These are phyloP conservation scores for Carex cristatella DNA, from an alignment of 176 grass and related monocot species.

Conservation along the genomic window DNA sequence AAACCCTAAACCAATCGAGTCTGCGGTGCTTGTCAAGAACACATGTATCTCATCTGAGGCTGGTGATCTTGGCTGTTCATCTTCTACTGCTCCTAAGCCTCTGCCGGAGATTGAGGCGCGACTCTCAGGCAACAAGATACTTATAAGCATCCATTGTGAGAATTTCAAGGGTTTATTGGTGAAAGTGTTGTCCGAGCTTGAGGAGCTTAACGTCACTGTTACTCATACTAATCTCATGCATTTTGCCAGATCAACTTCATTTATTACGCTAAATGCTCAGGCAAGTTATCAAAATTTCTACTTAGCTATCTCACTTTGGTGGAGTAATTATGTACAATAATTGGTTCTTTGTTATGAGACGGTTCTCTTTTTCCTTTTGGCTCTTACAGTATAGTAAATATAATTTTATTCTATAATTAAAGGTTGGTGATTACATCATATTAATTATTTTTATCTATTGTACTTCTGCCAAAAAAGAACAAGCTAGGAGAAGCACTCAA, in stretches of 20 bases:
- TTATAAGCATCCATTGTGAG: conserved; percentile 60
- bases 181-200: conserved; percentile 56
- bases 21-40: conserved; percentile 41
- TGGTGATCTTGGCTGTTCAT: conserved; percentile 2
- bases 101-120: conserved; percentile 61
- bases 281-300: conserved; percentile 29
- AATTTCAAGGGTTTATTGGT: conserved; percentile 45
- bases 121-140: conserved; percentile 46
- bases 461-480: neutral
- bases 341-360: neutral
- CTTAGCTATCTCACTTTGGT: neutral
- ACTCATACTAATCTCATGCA: conserved; percentile 74
- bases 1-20: conserved; percentile 18
- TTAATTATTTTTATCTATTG: neutral
- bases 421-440: neutral
- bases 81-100: neutral
- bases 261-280: conserved; percentile 64
- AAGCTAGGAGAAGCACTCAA: neutral
- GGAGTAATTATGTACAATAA: neutral
- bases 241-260: conserved; percentile 37
- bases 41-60: neutral
- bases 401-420: neutral
- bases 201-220: conserved; percentile 45
- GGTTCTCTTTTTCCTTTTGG: neutral
- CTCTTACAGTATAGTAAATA: neutral